Base-by-base conservation (phyloP, 129 eudicot species). In the Centrapalus pauciflorus region DNA sequence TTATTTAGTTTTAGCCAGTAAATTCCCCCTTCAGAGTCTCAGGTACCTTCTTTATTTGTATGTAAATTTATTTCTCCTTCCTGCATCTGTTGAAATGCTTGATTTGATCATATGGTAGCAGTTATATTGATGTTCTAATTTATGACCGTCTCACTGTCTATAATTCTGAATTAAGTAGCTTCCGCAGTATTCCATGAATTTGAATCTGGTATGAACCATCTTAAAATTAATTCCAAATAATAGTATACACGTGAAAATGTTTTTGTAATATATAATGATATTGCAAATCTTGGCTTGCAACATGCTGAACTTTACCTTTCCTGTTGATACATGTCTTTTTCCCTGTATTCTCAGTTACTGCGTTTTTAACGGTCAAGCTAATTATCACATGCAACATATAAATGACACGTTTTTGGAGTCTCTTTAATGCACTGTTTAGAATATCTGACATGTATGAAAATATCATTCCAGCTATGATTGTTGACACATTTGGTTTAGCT, bases 11-110 rank as follows among this genome's bases (percentile, higher is more conserved):
- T 75, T 94, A 68, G 95, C 94, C 27, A 84, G 75, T 79, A 94
- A 89, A 80, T 89, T 89, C 64, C 99, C 99, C 13, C 85, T 94
- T 35, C 99, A 89, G 81, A 94, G 90, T 79, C 90, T 94, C 60
- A 94, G 99, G 99, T 94, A 82, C 67, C 48, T 61, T 14, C 61
- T n/a, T n/a, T 56, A 49, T 46, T 76, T 5, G 43, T 13, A 25
- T 17, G 21, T 40, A 9, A 9, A 3, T 30, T n/a, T 48, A 24
- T 8, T n/a, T 30, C n/a, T 30, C n/a, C 7, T 26, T 7, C 14
- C 38, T 45, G 23, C 20, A n/a, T 45, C 17, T 13, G 11, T 38
- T 38, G 46, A 38, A 38, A 38, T 11, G 16, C 16, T 38, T 38
- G 2, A 38, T n/a, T 12, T 45, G 51, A n/a, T 45, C 23, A 1